Conservation (phyloP, 2,329 filamentous ascomycete genomes). For the Verticillium nonalfalfae region DNA sequence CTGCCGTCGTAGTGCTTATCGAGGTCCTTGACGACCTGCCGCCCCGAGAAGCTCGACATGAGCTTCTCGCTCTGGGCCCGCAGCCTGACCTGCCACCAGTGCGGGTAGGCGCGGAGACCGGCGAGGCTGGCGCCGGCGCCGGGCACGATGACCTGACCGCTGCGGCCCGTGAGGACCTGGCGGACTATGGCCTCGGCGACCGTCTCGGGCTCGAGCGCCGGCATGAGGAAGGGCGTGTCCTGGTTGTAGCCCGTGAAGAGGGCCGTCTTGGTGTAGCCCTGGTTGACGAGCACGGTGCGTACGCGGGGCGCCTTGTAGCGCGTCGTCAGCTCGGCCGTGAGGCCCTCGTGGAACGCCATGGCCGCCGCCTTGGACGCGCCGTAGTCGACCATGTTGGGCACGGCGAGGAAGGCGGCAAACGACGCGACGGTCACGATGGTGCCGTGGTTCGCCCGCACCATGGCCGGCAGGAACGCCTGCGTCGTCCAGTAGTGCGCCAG, state of each 20-base stretch:
- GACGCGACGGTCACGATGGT: slow-evolving; percentile 67
- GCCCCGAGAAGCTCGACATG: slow-evolving; percentile 37
- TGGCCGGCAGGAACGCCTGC: slow-evolving; percentile 60
- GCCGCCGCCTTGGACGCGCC: slow-evolving; percentile 59
- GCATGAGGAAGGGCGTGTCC: slow-evolving; percentile 42
- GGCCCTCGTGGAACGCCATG: slow-evolving; percentile 61
- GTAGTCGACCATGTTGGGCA: slow-evolving; percentile 62
- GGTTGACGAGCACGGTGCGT: slow-evolving; percentile 60
- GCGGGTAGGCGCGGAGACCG: slow-evolving; percentile 46
- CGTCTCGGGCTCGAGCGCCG: slow-evolving; percentile 50
- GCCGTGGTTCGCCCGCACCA: slow-evolving; percentile 60
- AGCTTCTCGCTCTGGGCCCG: slow-evolving; percentile 33
- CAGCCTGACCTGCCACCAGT: slow-evolving; percentile 54
- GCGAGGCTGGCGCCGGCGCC: slow-evolving; percentile 31
- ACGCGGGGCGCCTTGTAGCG: slow-evolving; percentile 58
- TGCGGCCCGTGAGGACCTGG: slow-evolving; percentile 51
- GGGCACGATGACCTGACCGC: slow-evolving; percentile 51
- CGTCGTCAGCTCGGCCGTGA: slow-evolving; percentile 50
- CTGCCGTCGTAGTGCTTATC: slow-evolving; percentile 27
- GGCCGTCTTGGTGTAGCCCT: slow-evolving; percentile 55
- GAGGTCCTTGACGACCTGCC: slow-evolving; percentile 41
- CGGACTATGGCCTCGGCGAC: slow-evolving; percentile 58
- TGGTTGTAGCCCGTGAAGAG: slow-evolving; percentile 52
- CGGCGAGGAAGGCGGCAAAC: slow-evolving; percentile 52
- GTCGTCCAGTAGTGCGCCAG: slow-evolving; percentile 61